Evolutionary conservation across 768 basidiomycete species (phyloP).

Genomic region (Panellus pusillus): DNA sequence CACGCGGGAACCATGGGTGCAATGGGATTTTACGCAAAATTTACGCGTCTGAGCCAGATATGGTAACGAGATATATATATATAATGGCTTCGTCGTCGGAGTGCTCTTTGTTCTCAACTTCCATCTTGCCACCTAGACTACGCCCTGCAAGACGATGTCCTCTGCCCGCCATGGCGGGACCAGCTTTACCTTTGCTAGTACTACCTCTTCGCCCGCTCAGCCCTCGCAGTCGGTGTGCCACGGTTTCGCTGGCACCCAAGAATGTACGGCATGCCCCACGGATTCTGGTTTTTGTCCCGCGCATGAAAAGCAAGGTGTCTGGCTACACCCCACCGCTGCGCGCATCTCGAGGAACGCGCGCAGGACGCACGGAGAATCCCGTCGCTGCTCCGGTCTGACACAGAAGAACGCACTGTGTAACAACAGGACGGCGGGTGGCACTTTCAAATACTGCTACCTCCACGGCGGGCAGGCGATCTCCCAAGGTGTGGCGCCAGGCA

Average conservation of each 20-base stretch:
- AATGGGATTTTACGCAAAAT: no score
- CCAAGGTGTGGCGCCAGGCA: neutral
- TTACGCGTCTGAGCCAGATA: no score
- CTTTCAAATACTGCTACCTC: neutral
- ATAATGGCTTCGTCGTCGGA: no score
- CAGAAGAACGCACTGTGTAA: constrained; percentile 5
- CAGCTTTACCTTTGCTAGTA: no score
- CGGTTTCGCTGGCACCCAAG: neutral
- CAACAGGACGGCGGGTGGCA: constrained; percentile 1
- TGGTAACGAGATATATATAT: no score
- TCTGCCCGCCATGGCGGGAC: no score
- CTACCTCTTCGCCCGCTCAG: no score
- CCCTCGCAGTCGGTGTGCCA: neutral
- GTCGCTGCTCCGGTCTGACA: constrained; percentile 13
- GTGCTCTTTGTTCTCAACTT: no score
- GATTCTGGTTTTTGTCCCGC: neutral
- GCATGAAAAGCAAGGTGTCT: constrained; percentile 6
- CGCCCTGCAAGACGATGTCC: no score
- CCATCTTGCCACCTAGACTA: no score
- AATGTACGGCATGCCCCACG: neutral
- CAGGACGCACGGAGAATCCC: neutral
- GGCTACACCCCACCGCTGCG: neutral
- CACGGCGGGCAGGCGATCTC: constrained; percentile 4
- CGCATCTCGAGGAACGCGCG: neutral
- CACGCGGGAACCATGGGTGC: no score